phyloP scores from a whole-genome alignment of 129 eudicot genomes.

The Tanacetum coccineum region DNA sequence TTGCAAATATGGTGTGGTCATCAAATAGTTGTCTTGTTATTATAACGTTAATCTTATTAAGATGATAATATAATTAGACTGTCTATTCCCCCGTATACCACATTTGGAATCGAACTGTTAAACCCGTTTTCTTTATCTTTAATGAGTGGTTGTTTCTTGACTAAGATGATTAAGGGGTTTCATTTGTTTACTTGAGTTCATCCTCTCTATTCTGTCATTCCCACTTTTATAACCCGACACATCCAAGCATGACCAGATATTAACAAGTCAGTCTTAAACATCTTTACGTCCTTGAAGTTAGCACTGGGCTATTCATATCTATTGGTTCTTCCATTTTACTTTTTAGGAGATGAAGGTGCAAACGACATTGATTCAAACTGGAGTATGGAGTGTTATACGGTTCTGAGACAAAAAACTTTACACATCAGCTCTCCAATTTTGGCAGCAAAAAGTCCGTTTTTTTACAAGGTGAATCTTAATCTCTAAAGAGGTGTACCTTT shows the following conservation, averaged over 20 bases:
- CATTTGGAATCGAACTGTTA: slow-evolving; percentile 4
- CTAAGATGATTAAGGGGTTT: slow-evolving; percentile 9
- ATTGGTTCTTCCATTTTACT: slow-evolving; percentile 3
- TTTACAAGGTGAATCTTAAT: no score
- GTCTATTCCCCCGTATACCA: background rate
- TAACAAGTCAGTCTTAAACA: background rate
- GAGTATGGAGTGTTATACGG: no score
- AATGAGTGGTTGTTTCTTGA: background rate
- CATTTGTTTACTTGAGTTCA: background rate
- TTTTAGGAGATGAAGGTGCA: slow-evolving; percentile 40
- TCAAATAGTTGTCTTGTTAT: slow-evolving; percentile 8
- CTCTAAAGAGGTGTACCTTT: no score
- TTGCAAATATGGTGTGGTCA: background rate
- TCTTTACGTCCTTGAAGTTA: slow-evolving; percentile 11
- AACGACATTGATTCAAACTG: no score
- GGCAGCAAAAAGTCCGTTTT: no score
- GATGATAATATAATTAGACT: no score
- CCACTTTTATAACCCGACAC: slow-evolving; percentile 3
- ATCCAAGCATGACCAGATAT: slow-evolving; percentile 1
- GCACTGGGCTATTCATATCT: slow-evolving; percentile 8
- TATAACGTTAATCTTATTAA: background rate
- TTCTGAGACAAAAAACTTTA: no score
- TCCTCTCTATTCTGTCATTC: background rate
- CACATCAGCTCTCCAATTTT: no score
- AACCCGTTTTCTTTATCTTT: background rate